Percentiles rank a stretch among this genome's conserved stretches.
phyloP scores from a whole-genome alignment of 2,329 filamentous ascomycete species.

The Hypomyces rosellus region DNA sequence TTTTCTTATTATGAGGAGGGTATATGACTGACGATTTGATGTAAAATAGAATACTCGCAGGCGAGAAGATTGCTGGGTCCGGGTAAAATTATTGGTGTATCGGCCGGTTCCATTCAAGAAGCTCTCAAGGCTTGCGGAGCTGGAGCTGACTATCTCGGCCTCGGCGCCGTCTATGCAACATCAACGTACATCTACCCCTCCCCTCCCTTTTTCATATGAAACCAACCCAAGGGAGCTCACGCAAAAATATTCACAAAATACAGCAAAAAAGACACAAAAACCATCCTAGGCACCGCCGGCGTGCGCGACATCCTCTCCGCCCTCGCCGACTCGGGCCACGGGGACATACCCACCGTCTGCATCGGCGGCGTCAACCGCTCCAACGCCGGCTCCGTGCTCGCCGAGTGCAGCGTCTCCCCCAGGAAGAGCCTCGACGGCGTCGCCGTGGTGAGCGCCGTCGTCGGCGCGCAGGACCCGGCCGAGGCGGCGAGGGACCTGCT shows the following conservation, averaged over 20 bases:
- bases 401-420: slow-evolving; percentile 50
- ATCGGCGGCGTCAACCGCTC: slow-evolving; percentile 81
- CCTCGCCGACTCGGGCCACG: slow-evolving; percentile 44
- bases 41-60: slow-evolving; percentile 14
- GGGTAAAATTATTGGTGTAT: slow-evolving; percentile 81
- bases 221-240: no score
- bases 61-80: slow-evolving; percentile 69
- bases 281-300: slow-evolving; percentile 50
- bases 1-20: background rate
- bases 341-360: slow-evolving; percentile 60
- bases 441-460: slow-evolving; percentile 83
- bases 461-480: slow-evolving; percentile 63
- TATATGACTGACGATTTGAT: background rate
- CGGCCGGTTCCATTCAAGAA: slow-evolving; percentile 68
- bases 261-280: slow-evolving; percentile 80
- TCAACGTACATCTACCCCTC: slow-evolving; percentile 51
- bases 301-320: slow-evolving; percentile 47
- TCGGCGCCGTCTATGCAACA: slow-evolving; percentile 86
- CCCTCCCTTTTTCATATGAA: background rate
- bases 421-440: slow-evolving; percentile 67
- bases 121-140: slow-evolving; percentile 62
- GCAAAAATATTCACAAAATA: no score
- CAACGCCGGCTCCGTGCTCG: slow-evolving; percentile 69
- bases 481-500: slow-evolving; percentile 54
- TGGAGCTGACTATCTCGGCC: slow-evolving; percentile 85